Base-by-base conservation (phyloP, 129 eudicot genomes). In the Solidago caesia region DNA sequence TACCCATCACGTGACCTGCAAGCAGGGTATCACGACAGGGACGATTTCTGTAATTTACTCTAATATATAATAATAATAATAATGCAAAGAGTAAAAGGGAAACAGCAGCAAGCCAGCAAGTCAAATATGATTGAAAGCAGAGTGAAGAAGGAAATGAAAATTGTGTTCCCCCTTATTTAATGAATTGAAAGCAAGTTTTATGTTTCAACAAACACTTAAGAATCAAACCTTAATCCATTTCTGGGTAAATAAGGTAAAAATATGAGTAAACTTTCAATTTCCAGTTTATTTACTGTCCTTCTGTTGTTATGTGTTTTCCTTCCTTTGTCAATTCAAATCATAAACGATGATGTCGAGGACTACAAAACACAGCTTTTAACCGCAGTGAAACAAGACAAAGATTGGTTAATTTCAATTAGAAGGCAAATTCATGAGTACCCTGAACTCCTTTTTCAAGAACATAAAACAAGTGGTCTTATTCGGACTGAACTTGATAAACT, bases 341-440 rank as follows among this genome's bases (percentile, higher is more conserved):
- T 44, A 25, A n/a, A 88, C 77, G 29, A 79, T 55, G 74, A 85
- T 75, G 74, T 65, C 29, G 72, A 83, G 72, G 75, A 68, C 16
- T 83, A 84, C 55, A 59, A 65, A 1, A 60, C 73, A 0, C 56
- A 83, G 83, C 74, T 92, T 65, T 53, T 92, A 29, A 74, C 26
- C 8, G 75, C 84, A 42, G 93, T 96, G 8, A 76, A 70, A 49
- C 59, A 67, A 25, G 88, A 87, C 33, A 81, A 67, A 79, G 89
- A 87, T 64, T 92, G 97, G 97, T 69, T 92, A 61, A 77, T 89
- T 8, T 83, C 93, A 21, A 75, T 87, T 48, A 85, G 97, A 64
- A 85, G 97, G 71, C 84, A 71, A 76, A 81, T 92, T 83, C 96
- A 92, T 51, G 94, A 92, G 73, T 55, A 89, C 86, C 97, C 91